Percentiles rank a stretch among this genome's conserved stretches.
Conservation (phyloP, 2,329 filamentous ascomycete genomes). For the Penicillium palitans region DNA sequence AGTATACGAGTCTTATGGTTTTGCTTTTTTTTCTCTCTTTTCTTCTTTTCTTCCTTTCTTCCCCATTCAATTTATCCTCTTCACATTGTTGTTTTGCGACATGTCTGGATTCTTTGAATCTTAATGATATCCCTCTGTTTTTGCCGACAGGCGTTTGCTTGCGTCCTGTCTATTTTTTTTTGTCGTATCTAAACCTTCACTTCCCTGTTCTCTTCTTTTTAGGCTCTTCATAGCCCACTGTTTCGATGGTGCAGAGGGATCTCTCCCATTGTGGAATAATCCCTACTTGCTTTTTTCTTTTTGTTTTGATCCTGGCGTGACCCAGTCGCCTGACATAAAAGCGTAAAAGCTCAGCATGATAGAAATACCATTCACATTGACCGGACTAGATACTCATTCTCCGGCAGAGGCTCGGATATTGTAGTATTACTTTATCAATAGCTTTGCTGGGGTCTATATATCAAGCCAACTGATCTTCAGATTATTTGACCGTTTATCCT, state of each 20-base stretch:
- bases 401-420: neutral
- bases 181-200: conserved; percentile 5
- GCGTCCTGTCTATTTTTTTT: conserved; percentile 17
- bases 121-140: conserved; percentile 34
- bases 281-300: conserved; percentile 7
- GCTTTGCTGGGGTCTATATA: no score
- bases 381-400: neutral
- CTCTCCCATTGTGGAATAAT: neutral
- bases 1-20: conserved; percentile 30
- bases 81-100: conserved; percentile 14
- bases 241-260: neutral
- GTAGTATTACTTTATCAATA: no score
- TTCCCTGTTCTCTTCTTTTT: conserved; percentile 12
- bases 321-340: conserved; percentile 17
- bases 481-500: no score
- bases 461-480: no score
- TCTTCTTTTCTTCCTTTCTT: conserved; percentile 3
- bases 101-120: conserved; percentile 28
- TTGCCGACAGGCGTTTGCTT: conserved; percentile 16
- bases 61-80: conserved; percentile 7
- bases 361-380: conserved; percentile 21
- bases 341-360: conserved; percentile 27
- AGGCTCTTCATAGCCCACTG: conserved; percentile 5
- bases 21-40: conserved; percentile 7
- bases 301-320: conserved; percentile 7